Percentiles rank a stretch among this genome's conserved stretches.
These are phyloP conservation scores for Aspergillus intermedius DNA, from an alignment of 2,329 filamentous ascomycete genomes.

Conservation along the genomic window DNA sequence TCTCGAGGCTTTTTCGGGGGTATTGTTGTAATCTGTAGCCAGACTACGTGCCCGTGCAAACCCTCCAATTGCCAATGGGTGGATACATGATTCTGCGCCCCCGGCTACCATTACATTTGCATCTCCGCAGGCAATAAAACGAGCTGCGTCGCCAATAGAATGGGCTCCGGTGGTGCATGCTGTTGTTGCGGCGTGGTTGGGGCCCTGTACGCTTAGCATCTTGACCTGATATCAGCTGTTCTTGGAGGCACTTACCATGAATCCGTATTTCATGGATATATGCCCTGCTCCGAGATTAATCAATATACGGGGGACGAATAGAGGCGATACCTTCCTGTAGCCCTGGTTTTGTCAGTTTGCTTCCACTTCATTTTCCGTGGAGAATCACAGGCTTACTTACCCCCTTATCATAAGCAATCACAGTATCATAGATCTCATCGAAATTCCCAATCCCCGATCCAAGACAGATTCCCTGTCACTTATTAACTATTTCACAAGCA, in stretches of 20 bases:
- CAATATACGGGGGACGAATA: slow-evolving; percentile 87
- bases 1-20: slow-evolving; percentile 64
- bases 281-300: slow-evolving; percentile 95
- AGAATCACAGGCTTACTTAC: slow-evolving; percentile 43
- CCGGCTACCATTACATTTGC: slow-evolving; percentile 96
- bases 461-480: slow-evolving; percentile 70
- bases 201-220: slow-evolving; percentile 49
- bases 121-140: slow-evolving; percentile 85
- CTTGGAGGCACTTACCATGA: slow-evolving; percentile 46
- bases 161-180: slow-evolving; percentile 96
- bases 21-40: slow-evolving; percentile 70
- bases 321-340: slow-evolving; percentile 84
- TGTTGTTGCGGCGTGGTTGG: slow-evolving; percentile 87
- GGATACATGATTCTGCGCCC: slow-evolving; percentile 89
- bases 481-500: background rate
- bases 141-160: slow-evolving; percentile 86
- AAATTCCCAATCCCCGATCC: slow-evolving; percentile 95
- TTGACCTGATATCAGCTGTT: no score
- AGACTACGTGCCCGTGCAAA: slow-evolving; percentile 85
- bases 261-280: slow-evolving; percentile 84
- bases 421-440: slow-evolving; percentile 81
- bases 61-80: slow-evolving; percentile 85
- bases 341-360: slow-evolving; percentile 51
- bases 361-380: background rate
- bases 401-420: slow-evolving; percentile 64